Evolutionary conservation across 1,284 basidiomycete species (phyloP), one percentile per base, ranked within the genome.

Genomic region (Ganoderma sinense): DNA sequence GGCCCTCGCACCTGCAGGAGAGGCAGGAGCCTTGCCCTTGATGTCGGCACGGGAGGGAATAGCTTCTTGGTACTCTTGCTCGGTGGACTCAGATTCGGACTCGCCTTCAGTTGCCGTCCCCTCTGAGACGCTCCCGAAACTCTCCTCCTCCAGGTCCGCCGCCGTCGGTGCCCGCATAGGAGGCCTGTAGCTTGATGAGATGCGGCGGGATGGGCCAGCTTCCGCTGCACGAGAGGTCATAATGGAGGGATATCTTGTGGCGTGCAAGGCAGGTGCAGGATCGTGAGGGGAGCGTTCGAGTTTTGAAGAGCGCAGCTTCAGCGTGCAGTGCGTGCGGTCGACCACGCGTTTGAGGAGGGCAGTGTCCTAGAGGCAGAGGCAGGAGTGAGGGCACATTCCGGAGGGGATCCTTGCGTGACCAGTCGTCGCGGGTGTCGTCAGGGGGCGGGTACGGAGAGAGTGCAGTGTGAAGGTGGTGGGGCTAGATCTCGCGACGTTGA

Each of bases 11-110:
- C 39, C 13, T 1, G 43, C 20, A 45, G 64, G 36, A 3, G 61
- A 62, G 4, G 62, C 69, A 20, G 64, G 69, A 18, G 59, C 51
- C 58, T 76, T 76, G 53, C 74, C 74, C 66, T 76, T 76, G 41
- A 62, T 39, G 31, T 73, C 69, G 2, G 23, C 26, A 20, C 68
- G 63, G 14, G 66, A 45, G 18, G 66, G 56, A 4, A 58, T 62
- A n/a, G 71, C 63, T 29, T 72, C 62, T 39, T 66, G 65, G 41
- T 63, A 70, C 45, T 69, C 68, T 29, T 65, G 71, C 20, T 65
- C 64, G 11, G 67, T 69, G 36, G 62, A 61, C 51, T 66, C 66
- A 23, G 59, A 62, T 33, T 68, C 68, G 62, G 56, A 70, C 66
- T 73, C 72, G 31, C 64, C 70, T 43, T 73, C 72, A 53, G 64